Base-by-base conservation (phyloP, 1,139 yeast genomes). In the Kluyveromyces marxianus region DNA sequence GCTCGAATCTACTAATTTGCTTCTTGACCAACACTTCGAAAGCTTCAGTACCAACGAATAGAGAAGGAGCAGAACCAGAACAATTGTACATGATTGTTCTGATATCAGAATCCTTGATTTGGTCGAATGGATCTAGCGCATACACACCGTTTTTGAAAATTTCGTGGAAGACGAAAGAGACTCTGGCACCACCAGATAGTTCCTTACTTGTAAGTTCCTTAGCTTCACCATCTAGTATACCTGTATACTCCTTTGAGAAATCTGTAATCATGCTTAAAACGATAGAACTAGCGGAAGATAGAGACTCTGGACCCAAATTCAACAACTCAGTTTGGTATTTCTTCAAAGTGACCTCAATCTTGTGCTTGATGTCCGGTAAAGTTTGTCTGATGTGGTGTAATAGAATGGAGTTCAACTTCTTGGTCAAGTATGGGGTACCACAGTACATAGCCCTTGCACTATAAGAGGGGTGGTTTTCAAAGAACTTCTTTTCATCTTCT, bases 81-180 rank as follows among this genome's bases (percentile, higher is more conserved):
- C 97, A 87, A 66, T 92, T 92, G 71, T 90, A 88, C 90, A 84
- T 83, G 44, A 92, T 90, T n/a, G 98, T 92, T 68, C 98, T 81
- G 57, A 94, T 94, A 65, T 92, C 99, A 32, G 87, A 85, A 65
- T 92, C 98, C 70, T 89, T 90, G 60, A 92, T 90, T 67, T 90
- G 96, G 64, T 92, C 98, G 67, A 87, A 94, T 47, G 99, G 99
- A 66, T 94, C 98, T 50, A 92, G 74, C 0, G 97, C 87, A 62
- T 81, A 80, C 50, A 92, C 79, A 68, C 98, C 98, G 64, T 87
- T 89, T 64, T 90, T 83, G 72, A 82, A 92, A 50, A 92, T 85
- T 70, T 92, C 98, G 65, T 92, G 98, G 74, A 92, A 92, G 29
- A 92, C 98, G 74, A 90, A 94, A 31, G 96, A 83, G 55, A 92